Percentiles rank a stretch among this genome's conserved stretches.
Evolutionary conservation across 176 grass and related monocot genomes (phyloP).

Genomic region (Zea luxurians): DNA sequence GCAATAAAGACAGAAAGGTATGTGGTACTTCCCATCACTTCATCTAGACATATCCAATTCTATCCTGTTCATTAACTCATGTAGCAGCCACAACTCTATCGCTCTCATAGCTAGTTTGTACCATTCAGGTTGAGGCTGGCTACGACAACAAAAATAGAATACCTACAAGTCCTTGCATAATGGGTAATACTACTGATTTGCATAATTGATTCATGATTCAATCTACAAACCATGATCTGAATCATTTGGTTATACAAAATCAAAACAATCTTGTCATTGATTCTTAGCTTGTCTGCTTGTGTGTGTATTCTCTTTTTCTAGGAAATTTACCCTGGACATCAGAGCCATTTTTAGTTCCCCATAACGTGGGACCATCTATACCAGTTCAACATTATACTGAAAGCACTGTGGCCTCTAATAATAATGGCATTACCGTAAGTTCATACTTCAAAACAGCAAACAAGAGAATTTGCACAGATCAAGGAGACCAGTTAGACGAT

Average conservation of each 20-base stretch:
- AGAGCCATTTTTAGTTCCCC: slow-evolving; percentile 47
- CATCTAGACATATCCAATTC: slow-evolving; percentile 4
- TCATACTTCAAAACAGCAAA: slow-evolving; percentile 65
- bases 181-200: slow-evolving; percentile 50
- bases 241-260: slow-evolving; percentile 25
- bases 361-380: slow-evolving; percentile 33
- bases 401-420: slow-evolving; percentile 30
- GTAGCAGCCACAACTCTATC: neutral
- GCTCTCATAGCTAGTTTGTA: slow-evolving; percentile 37
- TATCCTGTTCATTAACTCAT: slow-evolving; percentile 16
- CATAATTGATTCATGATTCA: slow-evolving; percentile 14
- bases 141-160: slow-evolving; percentile 35
- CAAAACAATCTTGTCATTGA: slow-evolving; percentile 8
- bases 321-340: slow-evolving; percentile 33
- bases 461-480: slow-evolving; percentile 43
- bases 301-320: slow-evolving; percentile 40
- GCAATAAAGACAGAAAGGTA: slow-evolving; percentile 42
- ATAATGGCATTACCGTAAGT: slow-evolving; percentile 57
- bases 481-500: slow-evolving; percentile 36
- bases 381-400: slow-evolving; percentile 27
- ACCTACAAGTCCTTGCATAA: slow-evolving; percentile 35
- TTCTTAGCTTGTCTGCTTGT: slow-evolving; percentile 24
- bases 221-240: slow-evolving; percentile 16
- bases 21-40: slow-evolving; percentile 37
- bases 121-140: slow-evolving; percentile 62